These are phyloP conservation scores for Termitomyces sp. DNA, from an alignment of 768 basidiomycete species.

Conservation along the genomic window DNA sequence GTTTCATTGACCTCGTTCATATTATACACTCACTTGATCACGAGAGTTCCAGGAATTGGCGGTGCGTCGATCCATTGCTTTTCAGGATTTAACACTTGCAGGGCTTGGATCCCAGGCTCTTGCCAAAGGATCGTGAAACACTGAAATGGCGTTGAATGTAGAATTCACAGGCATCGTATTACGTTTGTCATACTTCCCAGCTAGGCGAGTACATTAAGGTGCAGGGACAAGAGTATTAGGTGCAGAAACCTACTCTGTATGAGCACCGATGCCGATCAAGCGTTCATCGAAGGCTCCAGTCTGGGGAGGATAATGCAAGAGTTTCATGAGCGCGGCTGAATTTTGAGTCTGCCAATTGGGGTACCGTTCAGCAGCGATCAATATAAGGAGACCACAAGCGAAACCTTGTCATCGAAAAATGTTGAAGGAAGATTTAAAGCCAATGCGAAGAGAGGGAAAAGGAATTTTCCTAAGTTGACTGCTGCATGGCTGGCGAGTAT, in stretches of 20 bases:
- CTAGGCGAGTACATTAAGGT: slow-evolving; percentile 20
- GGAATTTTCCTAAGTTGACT: slow-evolving; percentile 41
- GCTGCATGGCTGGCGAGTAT: slow-evolving; percentile 26
- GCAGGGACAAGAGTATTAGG: not conserved
- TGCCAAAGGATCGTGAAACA: slow-evolving; percentile 87
- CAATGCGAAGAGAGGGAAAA: slow-evolving; percentile 85
- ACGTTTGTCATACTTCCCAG: slow-evolving; percentile 36
- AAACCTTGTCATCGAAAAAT: slow-evolving; percentile 81
- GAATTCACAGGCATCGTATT: not conserved
- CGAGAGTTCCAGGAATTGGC: slow-evolving; percentile 73
- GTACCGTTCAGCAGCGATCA: not conserved
- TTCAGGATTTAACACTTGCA: slow-evolving; percentile 77
- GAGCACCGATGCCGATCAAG: slow-evolving; percentile 70
- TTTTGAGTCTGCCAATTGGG: slow-evolving; percentile 48
- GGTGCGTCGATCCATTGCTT: slow-evolving; percentile 81
- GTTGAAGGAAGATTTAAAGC: slow-evolving; percentile 67
- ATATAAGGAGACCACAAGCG: not conserved
- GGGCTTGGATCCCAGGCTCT: slow-evolving; percentile 62
- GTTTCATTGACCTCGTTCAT: not conserved
- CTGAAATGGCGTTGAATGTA: slow-evolving; percentile 24
- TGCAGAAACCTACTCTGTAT: slow-evolving; percentile 50
- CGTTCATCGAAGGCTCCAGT: slow-evolving; percentile 37
- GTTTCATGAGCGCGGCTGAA: slow-evolving; percentile 79
- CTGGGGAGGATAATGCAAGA: slow-evolving; percentile 73
- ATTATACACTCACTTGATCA: slow-evolving; percentile 65